Conservation (phyloP, 2,329 filamentous ascomycete genomes). For the Penicillium sp. region DNA sequence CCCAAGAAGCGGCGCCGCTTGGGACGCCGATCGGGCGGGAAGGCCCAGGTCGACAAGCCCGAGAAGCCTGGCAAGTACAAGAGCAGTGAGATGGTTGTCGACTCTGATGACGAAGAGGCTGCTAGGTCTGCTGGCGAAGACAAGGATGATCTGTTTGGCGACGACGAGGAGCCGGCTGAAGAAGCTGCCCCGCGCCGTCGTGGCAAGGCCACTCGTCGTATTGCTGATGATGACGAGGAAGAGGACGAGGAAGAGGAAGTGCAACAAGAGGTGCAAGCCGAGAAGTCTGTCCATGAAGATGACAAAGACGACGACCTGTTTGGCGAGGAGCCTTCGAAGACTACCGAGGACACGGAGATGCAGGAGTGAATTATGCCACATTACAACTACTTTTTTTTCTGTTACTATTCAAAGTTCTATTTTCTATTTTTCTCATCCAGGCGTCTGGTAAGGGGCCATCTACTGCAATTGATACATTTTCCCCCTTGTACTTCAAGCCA, state of each 20-base stretch:
- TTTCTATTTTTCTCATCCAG: conserved; percentile 10
- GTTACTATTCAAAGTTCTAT: conserved; percentile 13
- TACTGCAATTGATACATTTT: conserved; percentile 6
- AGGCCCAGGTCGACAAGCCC: conserved; percentile 57
- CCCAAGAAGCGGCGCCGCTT: conserved; percentile 60
- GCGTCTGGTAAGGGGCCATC: conserved; percentile 11
- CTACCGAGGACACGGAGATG: conserved; percentile 35
- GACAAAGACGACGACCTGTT: conserved; percentile 40
- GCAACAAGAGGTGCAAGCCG: conserved; percentile 38
- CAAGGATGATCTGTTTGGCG: conserved; percentile 29
- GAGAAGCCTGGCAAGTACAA: conserved; percentile 66
- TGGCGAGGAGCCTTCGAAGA: conserved; percentile 28
- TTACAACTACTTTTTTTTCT: conserved; percentile 6
- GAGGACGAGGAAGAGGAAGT: conserved; percentile 47
- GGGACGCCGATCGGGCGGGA: conserved; percentile 50
- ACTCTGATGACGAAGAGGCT: conserved; percentile 57
- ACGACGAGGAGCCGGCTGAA: conserved; percentile 43
- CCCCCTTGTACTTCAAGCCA: background rate
- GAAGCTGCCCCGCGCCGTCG: conserved; percentile 33
- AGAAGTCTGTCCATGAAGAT: conserved; percentile 19
- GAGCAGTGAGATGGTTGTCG: conserved; percentile 77
- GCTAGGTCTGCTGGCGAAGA: conserved; percentile 25
- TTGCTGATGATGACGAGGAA: conserved; percentile 41
- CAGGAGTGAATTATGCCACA: conserved; percentile 25
- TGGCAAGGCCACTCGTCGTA: conserved; percentile 31